A percentile compares a stretch with the other conserved stretches of the same genome.
phyloP scores from a whole-genome alignment of 371 early-diverging fungal genomes.

The Mucor saturninus region DNA sequence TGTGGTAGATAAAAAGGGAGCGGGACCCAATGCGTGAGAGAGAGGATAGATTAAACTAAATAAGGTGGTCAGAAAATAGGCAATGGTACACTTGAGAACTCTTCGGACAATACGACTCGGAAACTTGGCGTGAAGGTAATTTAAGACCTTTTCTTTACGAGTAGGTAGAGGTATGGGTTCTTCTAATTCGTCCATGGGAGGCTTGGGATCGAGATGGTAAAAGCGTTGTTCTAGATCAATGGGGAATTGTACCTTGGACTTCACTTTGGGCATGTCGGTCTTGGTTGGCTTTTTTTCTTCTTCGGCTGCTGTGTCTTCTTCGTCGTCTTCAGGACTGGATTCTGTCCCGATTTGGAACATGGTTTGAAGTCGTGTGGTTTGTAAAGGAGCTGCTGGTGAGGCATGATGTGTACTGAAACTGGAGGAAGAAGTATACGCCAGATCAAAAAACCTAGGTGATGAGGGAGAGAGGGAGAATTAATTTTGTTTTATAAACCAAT shows the following conservation, averaged over 20 bases:
- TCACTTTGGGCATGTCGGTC: background rate
- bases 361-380: constrained; percentile 7
- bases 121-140: constrained; percentile 42
- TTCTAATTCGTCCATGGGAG: constrained; percentile 24
- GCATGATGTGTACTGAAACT: too few relatives aligned
- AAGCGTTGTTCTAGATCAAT: constrained; percentile 19
- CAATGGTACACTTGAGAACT: constrained; percentile 57
- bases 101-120: constrained; percentile 59
- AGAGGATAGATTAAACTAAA: constrained; percentile 50
- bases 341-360: constrained; percentile 17
- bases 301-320: constrained; percentile 5
- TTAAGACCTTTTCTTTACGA: constrained; percentile 16
- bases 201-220: constrained; percentile 21
- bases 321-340: constrained; percentile 12
- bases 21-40: constrained; percentile 39
- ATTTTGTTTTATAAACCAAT: too few relatives aligned
- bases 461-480: too few relatives aligned
- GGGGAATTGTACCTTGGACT: constrained; percentile 20
- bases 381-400: background rate
- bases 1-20: constrained; percentile 48
- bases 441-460: too few relatives aligned
- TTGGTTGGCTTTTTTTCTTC: background rate
- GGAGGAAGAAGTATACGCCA: too few relatives aligned
- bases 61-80: constrained; percentile 49
- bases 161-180: constrained; percentile 8